phyloP scores from a whole-genome alignment of 495 filamentous ascomycete species.

The Annulohypoxylon stygium region DNA sequence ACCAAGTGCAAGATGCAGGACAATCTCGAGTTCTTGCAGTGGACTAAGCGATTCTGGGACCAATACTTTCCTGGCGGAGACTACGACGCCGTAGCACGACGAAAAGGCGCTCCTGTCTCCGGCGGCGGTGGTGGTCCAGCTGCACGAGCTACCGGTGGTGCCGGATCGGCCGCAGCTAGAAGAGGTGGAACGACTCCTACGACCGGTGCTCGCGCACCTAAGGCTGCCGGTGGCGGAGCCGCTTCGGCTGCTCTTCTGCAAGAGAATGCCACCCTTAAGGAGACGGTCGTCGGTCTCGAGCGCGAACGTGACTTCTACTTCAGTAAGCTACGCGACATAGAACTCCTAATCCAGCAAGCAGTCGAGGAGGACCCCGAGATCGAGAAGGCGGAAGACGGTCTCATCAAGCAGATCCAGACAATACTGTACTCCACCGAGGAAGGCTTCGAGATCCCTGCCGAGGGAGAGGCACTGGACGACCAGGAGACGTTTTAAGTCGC shows the following conservation, averaged over 20 bases:
- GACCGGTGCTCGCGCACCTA: slow-evolving; percentile 65
- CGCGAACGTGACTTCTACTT: slow-evolving; percentile 99
- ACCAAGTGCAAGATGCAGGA: slow-evolving; percentile 99
- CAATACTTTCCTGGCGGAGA: slow-evolving; percentile 97
- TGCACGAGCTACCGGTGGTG: slow-evolving; percentile 63
- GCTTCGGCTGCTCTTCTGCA: slow-evolving; percentile 76
- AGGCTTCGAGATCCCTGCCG: slow-evolving; percentile 85
- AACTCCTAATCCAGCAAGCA: slow-evolving; percentile 89
- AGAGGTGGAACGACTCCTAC: slow-evolving; percentile 82
- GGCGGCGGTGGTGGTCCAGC: slow-evolving; percentile 57
- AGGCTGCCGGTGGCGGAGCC: slow-evolving; percentile 67
- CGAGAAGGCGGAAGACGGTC: slow-evolving; percentile 89
- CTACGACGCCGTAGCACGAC: slow-evolving; percentile 87
- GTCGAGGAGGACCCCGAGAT: slow-evolving; percentile 91
- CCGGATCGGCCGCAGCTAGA: slow-evolving; percentile 62
- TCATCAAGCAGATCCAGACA: slow-evolving; percentile 93
- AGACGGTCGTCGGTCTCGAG: slow-evolving; percentile 86
- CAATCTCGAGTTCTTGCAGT: slow-evolving; percentile 99
- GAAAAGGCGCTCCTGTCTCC: slow-evolving; percentile 81
- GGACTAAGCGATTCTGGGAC: slow-evolving; percentile 96
- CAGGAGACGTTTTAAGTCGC: slow-evolving; percentile 78
- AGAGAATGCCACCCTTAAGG: slow-evolving; percentile 87
- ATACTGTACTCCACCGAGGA: slow-evolving; percentile 98
- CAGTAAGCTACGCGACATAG: slow-evolving; percentile 96
- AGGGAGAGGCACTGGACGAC: slow-evolving; percentile 73